Conservation (phyloP, 352 stramenopile species). For the Phytopythium ostracodes region DNA sequence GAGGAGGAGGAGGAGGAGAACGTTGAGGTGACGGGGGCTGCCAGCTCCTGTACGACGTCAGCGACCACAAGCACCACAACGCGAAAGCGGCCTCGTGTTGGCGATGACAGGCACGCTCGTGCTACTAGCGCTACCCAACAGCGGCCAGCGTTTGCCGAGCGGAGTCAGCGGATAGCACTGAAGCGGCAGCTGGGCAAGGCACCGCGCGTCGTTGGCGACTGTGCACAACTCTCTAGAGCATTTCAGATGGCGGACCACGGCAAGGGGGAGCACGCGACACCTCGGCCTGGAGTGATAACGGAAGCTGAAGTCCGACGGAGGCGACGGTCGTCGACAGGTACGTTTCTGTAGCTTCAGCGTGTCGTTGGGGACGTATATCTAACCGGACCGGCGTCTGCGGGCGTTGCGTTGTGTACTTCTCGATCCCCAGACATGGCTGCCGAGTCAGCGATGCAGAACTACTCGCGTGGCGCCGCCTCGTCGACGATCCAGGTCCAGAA, state of each 20-base stretch:
- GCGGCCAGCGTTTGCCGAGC: background rate
- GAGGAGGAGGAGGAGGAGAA: slow-evolving; percentile 18
- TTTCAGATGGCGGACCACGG: slow-evolving; percentile 21
- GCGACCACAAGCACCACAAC: background rate
- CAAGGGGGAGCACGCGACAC: background rate
- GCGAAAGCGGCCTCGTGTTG: background rate
- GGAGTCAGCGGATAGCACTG: background rate
- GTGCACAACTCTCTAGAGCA: slow-evolving; percentile 14
- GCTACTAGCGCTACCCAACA: background rate
- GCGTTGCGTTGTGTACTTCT: too few species aligned
- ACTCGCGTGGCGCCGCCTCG: slow-evolving; percentile 28
- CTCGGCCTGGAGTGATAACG: slow-evolving; percentile 53
- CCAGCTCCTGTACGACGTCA: background rate
- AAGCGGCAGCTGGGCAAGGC: slow-evolving; percentile 5
- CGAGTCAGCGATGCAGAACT: slow-evolving; percentile 30
- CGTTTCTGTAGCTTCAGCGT: too few species aligned
- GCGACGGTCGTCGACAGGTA: slow-evolving; percentile 32
- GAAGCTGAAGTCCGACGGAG: slow-evolving; percentile 43
- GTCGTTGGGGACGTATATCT: too few species aligned
- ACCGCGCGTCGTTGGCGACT: background rate
- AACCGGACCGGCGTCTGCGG: too few species aligned
- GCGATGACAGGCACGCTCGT: background rate
- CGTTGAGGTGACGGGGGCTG: background rate
- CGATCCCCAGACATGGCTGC: slow-evolving; percentile 20
- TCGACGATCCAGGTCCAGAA: slow-evolving; percentile 35